A percentile compares a stretch with the other conserved stretches of the same genome.
Conservation (phyloP, 2,329 filamentous ascomycete species). For the Ceratocystis eucalypticola region DNA sequence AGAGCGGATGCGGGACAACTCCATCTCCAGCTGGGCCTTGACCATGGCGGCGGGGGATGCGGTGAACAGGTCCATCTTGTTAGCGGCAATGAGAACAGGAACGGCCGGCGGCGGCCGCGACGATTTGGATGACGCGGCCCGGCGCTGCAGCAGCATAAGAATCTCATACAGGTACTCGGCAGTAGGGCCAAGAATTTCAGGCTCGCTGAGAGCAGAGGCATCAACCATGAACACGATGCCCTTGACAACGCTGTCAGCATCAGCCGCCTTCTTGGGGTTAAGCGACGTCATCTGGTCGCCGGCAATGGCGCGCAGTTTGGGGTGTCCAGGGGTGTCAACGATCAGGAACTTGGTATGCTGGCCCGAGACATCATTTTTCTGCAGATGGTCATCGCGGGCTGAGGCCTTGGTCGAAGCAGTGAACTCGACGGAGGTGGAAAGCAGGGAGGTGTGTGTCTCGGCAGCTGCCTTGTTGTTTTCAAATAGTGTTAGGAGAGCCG, state of each 20-base stretch:
- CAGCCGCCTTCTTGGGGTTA: slow-evolving; percentile 16
- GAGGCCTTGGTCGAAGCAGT: slow-evolving; percentile 37
- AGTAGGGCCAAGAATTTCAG: slow-evolving; percentile 52
- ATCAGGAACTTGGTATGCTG: slow-evolving; percentile 59
- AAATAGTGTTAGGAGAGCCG: slow-evolving; percentile 64
- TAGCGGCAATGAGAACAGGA: slow-evolving; percentile 73
- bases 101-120: slow-evolving; percentile 46
- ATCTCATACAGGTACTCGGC: slow-evolving; percentile 82
- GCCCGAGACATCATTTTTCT: slow-evolving; percentile 42
- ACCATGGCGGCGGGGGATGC: slow-evolving; percentile 70
- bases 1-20: slow-evolving; percentile 63
- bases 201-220: slow-evolving; percentile 51
- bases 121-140: slow-evolving; percentile 35
- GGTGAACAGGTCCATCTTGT: slow-evolving; percentile 93
- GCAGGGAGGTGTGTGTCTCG: slow-evolving; percentile 44
- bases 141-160: slow-evolving; percentile 68
- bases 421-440: slow-evolving; percentile 39
- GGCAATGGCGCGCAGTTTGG: slow-evolving; percentile 69
- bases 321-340: slow-evolving; percentile 86
- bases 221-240: slow-evolving; percentile 86
- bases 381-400: slow-evolving; percentile 34
- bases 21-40: slow-evolving; percentile 59
- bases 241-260: slow-evolving; percentile 38
- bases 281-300: slow-evolving; percentile 24
- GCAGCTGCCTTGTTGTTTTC: slow-evolving; percentile 38